Conservation (phyloP, 192 early-diverging fungal genomes). For the Tieghemiomyces parasiticus region DNA sequence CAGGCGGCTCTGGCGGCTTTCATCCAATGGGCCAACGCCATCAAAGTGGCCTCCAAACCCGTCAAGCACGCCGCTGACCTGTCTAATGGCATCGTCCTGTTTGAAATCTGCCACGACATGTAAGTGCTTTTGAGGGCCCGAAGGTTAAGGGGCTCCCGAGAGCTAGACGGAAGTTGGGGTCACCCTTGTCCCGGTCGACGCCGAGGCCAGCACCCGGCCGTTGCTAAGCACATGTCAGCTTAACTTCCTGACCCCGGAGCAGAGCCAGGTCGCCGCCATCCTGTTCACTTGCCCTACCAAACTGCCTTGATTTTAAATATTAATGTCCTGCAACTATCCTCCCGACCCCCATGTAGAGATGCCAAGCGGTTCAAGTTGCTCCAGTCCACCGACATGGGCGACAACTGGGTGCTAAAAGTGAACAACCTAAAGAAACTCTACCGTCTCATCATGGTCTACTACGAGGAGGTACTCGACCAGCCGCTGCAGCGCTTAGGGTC, state of each 20-base stretch:
- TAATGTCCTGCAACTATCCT: background rate
- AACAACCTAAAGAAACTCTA: conserved; percentile 87
- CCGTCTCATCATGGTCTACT: conserved; percentile 68
- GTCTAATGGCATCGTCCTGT: conserved; percentile 60
- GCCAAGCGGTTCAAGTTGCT: conserved; percentile 78
- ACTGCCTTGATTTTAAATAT: background rate
- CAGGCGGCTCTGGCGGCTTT: too few species aligned
- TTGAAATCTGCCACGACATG: conserved; percentile 74
- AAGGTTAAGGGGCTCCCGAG: background rate
- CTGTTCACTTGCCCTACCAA: background rate
- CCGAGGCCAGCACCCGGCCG: background rate
- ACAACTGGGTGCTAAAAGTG: conserved; percentile 92
- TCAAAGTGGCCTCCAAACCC: conserved; percentile 30
- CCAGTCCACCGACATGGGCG: conserved; percentile 50
- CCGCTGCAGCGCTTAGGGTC: conserved; percentile 37
- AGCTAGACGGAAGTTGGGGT: background rate
- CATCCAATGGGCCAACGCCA: conserved; percentile 56
- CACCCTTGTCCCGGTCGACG: background rate
- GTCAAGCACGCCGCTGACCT: conserved; percentile 44
- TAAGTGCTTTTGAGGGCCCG: conserved; percentile 28
- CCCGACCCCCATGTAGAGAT: conserved; percentile 38
- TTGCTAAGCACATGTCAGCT: background rate
- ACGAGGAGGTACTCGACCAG: conserved; percentile 73
- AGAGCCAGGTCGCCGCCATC: background rate
- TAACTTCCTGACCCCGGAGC: background rate